Base-by-base conservation (phyloP, 2,329 filamentous ascomycete genomes). In the Verticillium nubilum region DNA sequence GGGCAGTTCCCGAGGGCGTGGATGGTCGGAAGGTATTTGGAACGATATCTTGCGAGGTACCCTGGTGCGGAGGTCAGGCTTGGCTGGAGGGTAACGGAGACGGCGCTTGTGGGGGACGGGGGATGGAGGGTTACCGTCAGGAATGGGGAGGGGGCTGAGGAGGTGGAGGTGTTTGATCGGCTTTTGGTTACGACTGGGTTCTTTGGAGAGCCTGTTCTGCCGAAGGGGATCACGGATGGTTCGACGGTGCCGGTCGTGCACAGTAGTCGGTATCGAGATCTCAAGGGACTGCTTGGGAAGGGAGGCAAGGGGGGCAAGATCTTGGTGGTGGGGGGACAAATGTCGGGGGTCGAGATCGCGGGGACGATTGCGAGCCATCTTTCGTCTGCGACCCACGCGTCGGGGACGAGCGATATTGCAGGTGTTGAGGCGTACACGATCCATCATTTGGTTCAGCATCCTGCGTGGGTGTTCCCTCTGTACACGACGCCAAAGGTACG, bases 331-430 rank as follows among this genome's bases (percentile, higher is more conserved):
- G 91, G 91, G 0, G 91, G 90, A 0, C 90, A 92, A 66, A 92
- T 95, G 82, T 94, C 90, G 2, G 91, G 90, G 0, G 84, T 90
- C 5, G 91, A 96, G 74, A 88, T 88, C 55, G 88, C 90, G 0
- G 87, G 85, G 10, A 86, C 87, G 2, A 83, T 93, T 56, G 90
- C 89, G 12, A 79, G 85, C 4, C 86, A 92, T 62, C 72, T 94
- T 1, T 93, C 90, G 0, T 86, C 86, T 5, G 81, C 82, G 2
- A 72, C 73, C 13, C 77, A 88, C 68, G 81, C 83, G 0, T 82
- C 86, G 0, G 74, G 72, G 0, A 61, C 72, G 1, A 77, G 71
- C 29, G 58, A 66, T 0, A 72, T 85, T 4, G 58, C 70, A 0
- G 72, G 79, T 52, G 67, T 79, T 1, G 77, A 79, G 0, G 76